phyloP scores from a whole-genome alignment of 1,139 yeast species.

The Candida anutae region DNA sequence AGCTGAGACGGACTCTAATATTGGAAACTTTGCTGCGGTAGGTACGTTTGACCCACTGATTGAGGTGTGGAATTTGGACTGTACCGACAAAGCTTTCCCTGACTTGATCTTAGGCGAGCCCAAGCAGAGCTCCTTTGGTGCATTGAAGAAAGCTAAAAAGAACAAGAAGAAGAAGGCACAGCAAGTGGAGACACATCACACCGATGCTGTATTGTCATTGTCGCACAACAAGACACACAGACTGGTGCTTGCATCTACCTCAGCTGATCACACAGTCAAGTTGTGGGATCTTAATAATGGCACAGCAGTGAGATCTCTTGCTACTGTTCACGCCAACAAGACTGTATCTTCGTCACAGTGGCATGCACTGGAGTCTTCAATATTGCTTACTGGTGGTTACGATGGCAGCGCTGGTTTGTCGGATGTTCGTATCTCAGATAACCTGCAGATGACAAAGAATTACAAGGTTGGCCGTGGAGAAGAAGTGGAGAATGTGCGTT shows the following conservation, averaged over 20 bases:
- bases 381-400: slow-evolving; percentile 87
- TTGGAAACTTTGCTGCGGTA: slow-evolving; percentile 89
- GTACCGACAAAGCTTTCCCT: slow-evolving; percentile 90
- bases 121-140: slow-evolving; percentile 38
- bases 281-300: slow-evolving; percentile 86
- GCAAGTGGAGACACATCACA: slow-evolving; percentile 74
- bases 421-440: slow-evolving; percentile 79
- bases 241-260: slow-evolving; percentile 84
- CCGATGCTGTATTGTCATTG: slow-evolving; percentile 87
- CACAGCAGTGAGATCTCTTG: slow-evolving; percentile 64
- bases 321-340: slow-evolving; percentile 51
- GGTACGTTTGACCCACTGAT: slow-evolving; percentile 98
- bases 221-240: slow-evolving; percentile 78
- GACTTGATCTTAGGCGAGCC: slow-evolving; percentile 86
- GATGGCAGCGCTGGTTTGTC: slow-evolving; percentile 73
- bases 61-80: slow-evolving; percentile 94
- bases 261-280: slow-evolving; percentile 92
- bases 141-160: slow-evolving; percentile 39
- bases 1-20: slow-evolving; percentile 29
- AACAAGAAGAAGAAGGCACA: slow-evolving; percentile 43
- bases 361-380: slow-evolving; percentile 72
- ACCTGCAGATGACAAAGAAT: slow-evolving; percentile 48
- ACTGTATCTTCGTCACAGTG: slow-evolving; percentile 85
- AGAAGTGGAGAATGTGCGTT: slow-evolving; percentile 77
- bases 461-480: slow-evolving; percentile 58